Conservation (phyloP, 2,329 filamentous ascomycete species). For the Beauveria varroae region DNA sequence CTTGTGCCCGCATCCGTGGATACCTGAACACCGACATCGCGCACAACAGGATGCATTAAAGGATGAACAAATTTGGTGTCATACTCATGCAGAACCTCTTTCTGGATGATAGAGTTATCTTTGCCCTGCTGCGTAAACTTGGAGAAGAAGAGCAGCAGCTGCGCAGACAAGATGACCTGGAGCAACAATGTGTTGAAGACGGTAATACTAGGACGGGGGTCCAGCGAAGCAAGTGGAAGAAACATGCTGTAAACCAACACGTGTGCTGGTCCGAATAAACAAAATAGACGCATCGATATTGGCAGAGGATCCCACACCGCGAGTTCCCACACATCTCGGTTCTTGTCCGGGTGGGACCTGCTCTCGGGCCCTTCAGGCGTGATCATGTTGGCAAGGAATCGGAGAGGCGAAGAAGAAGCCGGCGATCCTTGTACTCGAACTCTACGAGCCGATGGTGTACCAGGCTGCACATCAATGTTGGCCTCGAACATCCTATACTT, state of each 20-base stretch:
- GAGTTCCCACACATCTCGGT: conserved; percentile 89
- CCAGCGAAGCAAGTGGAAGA: conserved; percentile 67
- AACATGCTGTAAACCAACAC: conserved; percentile 86
- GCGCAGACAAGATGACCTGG: conserved; percentile 64
- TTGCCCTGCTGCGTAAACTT: conserved; percentile 79
- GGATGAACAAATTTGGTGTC: conserved; percentile 94
- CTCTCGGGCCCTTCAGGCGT: conserved; percentile 66
- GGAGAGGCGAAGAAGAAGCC: conserved; percentile 67
- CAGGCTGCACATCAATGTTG: conserved; percentile 65
- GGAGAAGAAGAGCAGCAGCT: conserved; percentile 66
- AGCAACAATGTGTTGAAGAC: conserved; percentile 77
- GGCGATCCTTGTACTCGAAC: conserved; percentile 85
- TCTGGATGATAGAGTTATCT: conserved; percentile 77
- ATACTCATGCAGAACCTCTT: conserved; percentile 90
- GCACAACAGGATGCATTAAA: conserved; percentile 70
- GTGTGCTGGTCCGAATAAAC: conserved; percentile 88
- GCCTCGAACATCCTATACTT: conserved; percentile 89
- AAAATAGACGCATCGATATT: conserved; percentile 73
- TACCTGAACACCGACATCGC: conserved; percentile 73
- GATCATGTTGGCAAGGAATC: conserved; percentile 62
- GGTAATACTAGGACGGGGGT: conserved; percentile 76
- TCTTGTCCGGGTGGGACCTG: conserved; percentile 73
- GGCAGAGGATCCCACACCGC: conserved; percentile 90
- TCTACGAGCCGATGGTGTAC: conserved; percentile 78
- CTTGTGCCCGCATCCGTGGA: conserved; percentile 39